These are phyloP conservation scores for Aspergillus sergii DNA, from an alignment of 2,329 filamentous ascomycete genomes.

Conservation along the genomic window DNA sequence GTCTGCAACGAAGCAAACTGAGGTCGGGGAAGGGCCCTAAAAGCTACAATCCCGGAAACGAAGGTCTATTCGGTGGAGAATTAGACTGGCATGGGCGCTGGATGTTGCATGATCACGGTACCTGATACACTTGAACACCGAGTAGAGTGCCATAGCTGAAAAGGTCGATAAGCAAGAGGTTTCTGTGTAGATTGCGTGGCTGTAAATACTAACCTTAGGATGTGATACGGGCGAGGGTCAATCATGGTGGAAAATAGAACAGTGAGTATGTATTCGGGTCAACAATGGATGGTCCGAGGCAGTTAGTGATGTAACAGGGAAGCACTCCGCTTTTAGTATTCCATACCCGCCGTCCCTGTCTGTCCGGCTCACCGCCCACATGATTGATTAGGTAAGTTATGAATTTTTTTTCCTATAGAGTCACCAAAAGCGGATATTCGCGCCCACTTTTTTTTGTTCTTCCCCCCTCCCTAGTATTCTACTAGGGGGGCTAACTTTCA, in stretches of 20 bases:
- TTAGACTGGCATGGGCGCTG: neutral
- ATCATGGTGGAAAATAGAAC: constrained; percentile 24
- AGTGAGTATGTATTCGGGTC: neutral
- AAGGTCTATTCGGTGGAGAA: constrained; percentile 64
- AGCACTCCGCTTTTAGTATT: neutral
- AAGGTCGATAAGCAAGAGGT: constrained; percentile 8
- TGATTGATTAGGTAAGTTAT: constrained; percentile 1
- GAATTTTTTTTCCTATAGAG: constrained; percentile 11
- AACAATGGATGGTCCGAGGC: neutral
- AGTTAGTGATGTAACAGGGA: neutral
- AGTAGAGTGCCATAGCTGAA: constrained; percentile 82
- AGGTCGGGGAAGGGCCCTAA: constrained; percentile 72
- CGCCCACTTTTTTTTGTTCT: constrained; percentile 18
- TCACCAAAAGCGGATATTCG: constrained; percentile 6
- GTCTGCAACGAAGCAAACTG: constrained; percentile 81
- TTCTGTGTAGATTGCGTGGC: neutral
- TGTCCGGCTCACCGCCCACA: neutral
- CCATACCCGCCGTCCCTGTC: neutral
- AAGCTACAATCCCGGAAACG: constrained; percentile 71
- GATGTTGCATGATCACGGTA: constrained; percentile 37
- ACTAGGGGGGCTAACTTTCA: constrained; percentile 21
- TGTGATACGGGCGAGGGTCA: constrained; percentile 39
- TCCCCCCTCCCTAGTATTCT: constrained; percentile 21
- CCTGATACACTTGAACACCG: constrained; percentile 84
- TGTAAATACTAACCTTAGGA: constrained; percentile 30